Evolutionary conservation across 352 stramenopile species (phyloP).

Genomic region (Globisporangium parvum): DNA sequence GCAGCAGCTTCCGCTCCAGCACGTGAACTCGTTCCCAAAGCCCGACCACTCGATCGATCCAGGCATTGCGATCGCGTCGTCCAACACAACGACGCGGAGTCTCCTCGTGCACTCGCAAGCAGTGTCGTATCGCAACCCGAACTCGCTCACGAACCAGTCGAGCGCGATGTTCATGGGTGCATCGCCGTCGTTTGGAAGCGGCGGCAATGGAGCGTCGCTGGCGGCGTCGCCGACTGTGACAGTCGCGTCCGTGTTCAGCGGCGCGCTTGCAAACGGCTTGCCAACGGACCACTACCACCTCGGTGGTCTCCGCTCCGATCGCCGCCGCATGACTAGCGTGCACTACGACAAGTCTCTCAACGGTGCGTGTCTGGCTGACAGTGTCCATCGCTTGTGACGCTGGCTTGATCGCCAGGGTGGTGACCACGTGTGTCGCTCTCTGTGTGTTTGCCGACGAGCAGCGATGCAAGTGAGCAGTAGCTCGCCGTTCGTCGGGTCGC

Average conservation of each 20-base stretch:
- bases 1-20: constrained; percentile 13
- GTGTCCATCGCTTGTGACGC: too few species aligned
- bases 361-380: constrained; percentile 12
- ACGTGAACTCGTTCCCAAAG: constrained; percentile 26
- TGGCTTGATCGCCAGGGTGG: too few species aligned
- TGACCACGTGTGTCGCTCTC: too few species aligned
- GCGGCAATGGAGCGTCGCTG: constrained; percentile 10
- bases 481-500: too few species aligned
- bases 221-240: constrained; percentile 33
- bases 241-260: constrained; percentile 38
- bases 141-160: constrained; percentile 23
- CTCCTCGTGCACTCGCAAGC: constrained; percentile 21
- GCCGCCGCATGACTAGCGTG: constrained; percentile 38
- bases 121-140: constrained; percentile 9
- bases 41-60: constrained; percentile 33
- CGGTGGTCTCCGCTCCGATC: constrained; percentile 31
- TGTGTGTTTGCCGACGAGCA: not conserved
- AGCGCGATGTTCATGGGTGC: constrained; percentile 10
- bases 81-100: constrained; percentile 41
- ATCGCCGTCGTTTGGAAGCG: constrained; percentile 2
- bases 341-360: constrained; percentile 49
- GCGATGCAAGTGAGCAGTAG: not conserved
- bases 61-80: constrained; percentile 37
- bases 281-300: constrained; percentile 28
- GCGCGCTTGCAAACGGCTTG: constrained; percentile 16